Conservation (phyloP, 306 rosid species). For the Luffa aegyptiaca region DNA sequence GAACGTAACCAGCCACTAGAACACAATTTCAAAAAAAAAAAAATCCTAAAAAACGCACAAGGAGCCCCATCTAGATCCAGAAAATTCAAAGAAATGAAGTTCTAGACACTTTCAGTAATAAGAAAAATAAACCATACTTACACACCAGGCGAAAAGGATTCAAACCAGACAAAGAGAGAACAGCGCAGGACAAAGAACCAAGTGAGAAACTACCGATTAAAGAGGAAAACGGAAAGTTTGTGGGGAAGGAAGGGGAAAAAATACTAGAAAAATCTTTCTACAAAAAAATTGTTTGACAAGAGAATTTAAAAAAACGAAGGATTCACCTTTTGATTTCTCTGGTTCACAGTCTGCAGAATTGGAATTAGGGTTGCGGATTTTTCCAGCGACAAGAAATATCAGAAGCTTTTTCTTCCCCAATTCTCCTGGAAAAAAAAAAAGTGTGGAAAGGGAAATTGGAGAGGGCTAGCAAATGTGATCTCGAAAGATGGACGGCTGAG, state of each 20-base stretch:
- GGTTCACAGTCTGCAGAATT: background rate
- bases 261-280: background rate
- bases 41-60: background rate
- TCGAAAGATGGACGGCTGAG: conserved; percentile 20
- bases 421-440: background rate
- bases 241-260: too few species aligned
- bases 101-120: background rate
- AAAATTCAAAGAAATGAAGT: background rate
- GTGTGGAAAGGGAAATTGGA: background rate
- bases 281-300: background rate
- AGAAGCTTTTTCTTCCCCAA: background rate
- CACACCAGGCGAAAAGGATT: background rate
- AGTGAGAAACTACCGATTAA: background rate
- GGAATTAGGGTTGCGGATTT: background rate
- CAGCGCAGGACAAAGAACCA: background rate
- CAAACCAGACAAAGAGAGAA: background rate
- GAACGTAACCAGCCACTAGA: background rate
- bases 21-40: background rate
- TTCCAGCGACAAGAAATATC: background rate
- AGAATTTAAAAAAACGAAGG: background rate
- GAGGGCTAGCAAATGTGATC: background rate
- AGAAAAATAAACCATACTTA: background rate
- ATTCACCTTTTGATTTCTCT: background rate
- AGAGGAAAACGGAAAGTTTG: background rate
- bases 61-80: background rate